Evolutionary conservation across 257 asterid genomes (phyloP), one percentile per base, ranked within the genome.

Genomic region (Phtheirospermum japonicum): DNA sequence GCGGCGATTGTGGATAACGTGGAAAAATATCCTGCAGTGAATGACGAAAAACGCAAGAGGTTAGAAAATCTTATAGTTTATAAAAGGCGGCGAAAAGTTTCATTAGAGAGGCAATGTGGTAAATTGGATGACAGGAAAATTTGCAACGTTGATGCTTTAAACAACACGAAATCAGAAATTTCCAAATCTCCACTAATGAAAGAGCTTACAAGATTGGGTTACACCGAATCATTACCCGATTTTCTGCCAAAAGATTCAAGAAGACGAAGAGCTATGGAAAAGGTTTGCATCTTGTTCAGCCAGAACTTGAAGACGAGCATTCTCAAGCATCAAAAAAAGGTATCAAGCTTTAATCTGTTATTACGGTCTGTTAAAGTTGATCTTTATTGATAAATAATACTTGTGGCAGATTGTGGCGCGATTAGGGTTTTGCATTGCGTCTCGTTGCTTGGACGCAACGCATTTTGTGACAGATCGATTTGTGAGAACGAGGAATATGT

Each of bases 391-490:
- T 64, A 51, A 50, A 54, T 23, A 23, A 55, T 76, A 61, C 19
- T 67, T 42, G 46, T 51, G 45, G 65, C 85, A 89, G 94, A 73
- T 84, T 63, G 71, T 71, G 59, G 70, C 82, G 34, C 77, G 89
- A 63, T 48, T 86, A 9, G 94, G 95, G 52, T 79, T 78, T 72
- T 79, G 77, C 17, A 59, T 68, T 19, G 82, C 84, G 14, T 82
- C 88, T 26, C 67, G 81, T 57, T 77, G 90, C 76, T 73, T 80
- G 2, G 88, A 73, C 46, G 95, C 95, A 67, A 84, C 97, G 33
- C 97, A 89, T 73, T 89, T 86, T 52, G 76, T 89, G 67, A 71
- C 95, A 9, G 86, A 82, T 74, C 76, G 74, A 72, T 89, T 86
- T 79, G 69, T 73, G 46, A 80, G 97, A 66, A 89, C 91, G 39